Conservation (phyloP, 495 filamentous ascomycete species). For the Gamarada debralockiae region DNA sequence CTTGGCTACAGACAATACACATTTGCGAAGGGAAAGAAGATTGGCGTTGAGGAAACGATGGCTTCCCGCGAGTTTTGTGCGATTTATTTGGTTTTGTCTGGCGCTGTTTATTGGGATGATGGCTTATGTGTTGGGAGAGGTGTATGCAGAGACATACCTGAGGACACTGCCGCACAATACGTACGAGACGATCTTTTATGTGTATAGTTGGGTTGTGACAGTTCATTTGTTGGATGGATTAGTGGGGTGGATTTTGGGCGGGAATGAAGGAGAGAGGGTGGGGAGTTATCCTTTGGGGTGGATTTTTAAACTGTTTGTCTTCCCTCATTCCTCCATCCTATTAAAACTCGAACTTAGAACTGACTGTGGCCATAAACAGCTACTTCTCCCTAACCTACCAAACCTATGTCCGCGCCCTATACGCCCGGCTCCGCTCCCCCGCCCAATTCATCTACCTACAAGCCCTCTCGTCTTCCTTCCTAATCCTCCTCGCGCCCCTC, state of each 20-base stretch:
- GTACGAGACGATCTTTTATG: conserved; percentile 59
- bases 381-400: conserved; percentile 65
- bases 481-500: conserved; percentile 55
- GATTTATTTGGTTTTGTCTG: conserved; percentile 64
- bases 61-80: conserved; percentile 56
- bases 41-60: conserved; percentile 33
- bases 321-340: neutral
- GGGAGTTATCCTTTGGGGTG: conserved; percentile 60
- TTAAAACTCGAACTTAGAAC: too few species aligned
- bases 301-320: conserved; percentile 57
- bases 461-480: conserved; percentile 48
- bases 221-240: conserved; percentile 55
- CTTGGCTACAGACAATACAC: conserved; percentile 12
- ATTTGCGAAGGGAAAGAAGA: conserved; percentile 2
- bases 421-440: conserved; percentile 56
- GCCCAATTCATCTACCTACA: conserved; percentile 57
- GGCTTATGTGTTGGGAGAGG: conserved; percentile 59
- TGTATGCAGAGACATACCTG: conserved; percentile 63
- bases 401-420: conserved; percentile 66
- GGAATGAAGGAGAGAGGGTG: conserved; percentile 52
- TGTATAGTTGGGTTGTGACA: conserved; percentile 62
- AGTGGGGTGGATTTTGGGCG: conserved; percentile 60
- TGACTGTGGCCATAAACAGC: conserved; percentile 31
- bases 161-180: conserved; percentile 60
- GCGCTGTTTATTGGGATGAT: conserved; percentile 55